Conservation (phyloP, 306 rosid genomes). For the Vachellia pachyceras region DNA sequence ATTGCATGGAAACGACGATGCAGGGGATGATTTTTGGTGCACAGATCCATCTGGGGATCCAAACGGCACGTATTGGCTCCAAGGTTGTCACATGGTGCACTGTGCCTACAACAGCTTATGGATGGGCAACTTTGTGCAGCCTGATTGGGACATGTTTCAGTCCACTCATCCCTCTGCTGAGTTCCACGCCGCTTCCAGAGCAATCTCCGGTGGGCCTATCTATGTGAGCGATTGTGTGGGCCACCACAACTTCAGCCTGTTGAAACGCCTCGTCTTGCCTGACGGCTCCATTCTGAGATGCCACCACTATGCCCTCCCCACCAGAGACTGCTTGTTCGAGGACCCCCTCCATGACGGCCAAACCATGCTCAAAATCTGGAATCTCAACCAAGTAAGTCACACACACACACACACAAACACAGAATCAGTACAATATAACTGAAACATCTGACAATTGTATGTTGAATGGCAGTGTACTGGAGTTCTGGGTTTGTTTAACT, state of each 20-base stretch:
- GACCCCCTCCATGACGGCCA: slow-evolving; percentile 79
- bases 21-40: slow-evolving; percentile 87
- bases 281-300: slow-evolving; percentile 73
- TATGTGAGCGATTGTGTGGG: slow-evolving; percentile 77
- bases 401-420: too few species aligned
- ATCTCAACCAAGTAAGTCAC: slow-evolving; percentile 66
- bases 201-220: slow-evolving; percentile 81
- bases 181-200: slow-evolving; percentile 79
- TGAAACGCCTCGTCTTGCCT: slow-evolving; percentile 60
- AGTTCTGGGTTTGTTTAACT: slow-evolving; percentile 68
- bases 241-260: slow-evolving; percentile 67
- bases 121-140: slow-evolving; percentile 86
- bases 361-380: slow-evolving; percentile 88
- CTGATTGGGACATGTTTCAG: slow-evolving; percentile 93
- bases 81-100: slow-evolving; percentile 87
- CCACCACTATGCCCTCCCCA: slow-evolving; percentile 76
- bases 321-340: slow-evolving; percentile 71
- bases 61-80: slow-evolving; percentile 73
- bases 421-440: too few species aligned
- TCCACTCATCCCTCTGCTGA: slow-evolving; percentile 68
- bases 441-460: background rate
- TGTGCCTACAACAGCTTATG: slow-evolving; percentile 86
- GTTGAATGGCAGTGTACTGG: slow-evolving; percentile 57
- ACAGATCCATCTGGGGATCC: slow-evolving; percentile 67
- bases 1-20: background rate